A percentile compares a stretch with the other conserved stretches of the same genome.
phyloP scores from a whole-genome alignment of 2,329 filamentous ascomycete genomes.

The Fusarium phyllophilum region DNA sequence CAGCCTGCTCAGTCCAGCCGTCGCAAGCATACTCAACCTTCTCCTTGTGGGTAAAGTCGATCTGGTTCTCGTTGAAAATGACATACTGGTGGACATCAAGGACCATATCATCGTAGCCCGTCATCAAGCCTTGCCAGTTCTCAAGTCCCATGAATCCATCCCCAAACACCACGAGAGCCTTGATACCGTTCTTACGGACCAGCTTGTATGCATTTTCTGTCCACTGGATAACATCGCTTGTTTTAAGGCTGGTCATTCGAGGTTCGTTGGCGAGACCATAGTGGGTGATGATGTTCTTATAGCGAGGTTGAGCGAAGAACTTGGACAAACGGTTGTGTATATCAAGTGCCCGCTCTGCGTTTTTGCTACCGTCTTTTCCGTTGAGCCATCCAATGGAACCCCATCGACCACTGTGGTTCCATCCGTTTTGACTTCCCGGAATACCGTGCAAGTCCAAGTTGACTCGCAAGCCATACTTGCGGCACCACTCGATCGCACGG shows the following conservation, averaged over 20 bases:
- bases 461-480: conserved; percentile 89
- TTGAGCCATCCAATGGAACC: conserved; percentile 89
- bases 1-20: conserved; percentile 85
- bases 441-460: conserved; percentile 94
- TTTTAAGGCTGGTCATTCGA: conserved; percentile 79
- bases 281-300: conserved; percentile 90
- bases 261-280: conserved; percentile 97
- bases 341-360: conserved; percentile 84
- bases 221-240: conserved; percentile 79
- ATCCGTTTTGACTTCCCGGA: conserved; percentile 94
- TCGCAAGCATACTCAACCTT: conserved; percentile 90
- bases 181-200: conserved; percentile 80
- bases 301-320: conserved; percentile 94
- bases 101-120: conserved; percentile 75
- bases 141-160: conserved; percentile 93
- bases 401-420: conserved; percentile 92
- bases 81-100: conserved; percentile 99
- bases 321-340: conserved; percentile 86
- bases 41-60: conserved; percentile 80
- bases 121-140: conserved; percentile 89
- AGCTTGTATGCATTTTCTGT: conserved; percentile 77
- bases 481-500: conserved; percentile 90
- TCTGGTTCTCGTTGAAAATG: conserved; percentile 93
- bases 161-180: conserved; percentile 81
- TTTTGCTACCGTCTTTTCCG: conserved; percentile 82